A percentile compares a stretch with the other conserved stretches of the same genome.
These are phyloP conservation scores for Kodamaea neixiangensis DNA, from an alignment of 805 yeast genomes.

Conservation along the genomic window DNA sequence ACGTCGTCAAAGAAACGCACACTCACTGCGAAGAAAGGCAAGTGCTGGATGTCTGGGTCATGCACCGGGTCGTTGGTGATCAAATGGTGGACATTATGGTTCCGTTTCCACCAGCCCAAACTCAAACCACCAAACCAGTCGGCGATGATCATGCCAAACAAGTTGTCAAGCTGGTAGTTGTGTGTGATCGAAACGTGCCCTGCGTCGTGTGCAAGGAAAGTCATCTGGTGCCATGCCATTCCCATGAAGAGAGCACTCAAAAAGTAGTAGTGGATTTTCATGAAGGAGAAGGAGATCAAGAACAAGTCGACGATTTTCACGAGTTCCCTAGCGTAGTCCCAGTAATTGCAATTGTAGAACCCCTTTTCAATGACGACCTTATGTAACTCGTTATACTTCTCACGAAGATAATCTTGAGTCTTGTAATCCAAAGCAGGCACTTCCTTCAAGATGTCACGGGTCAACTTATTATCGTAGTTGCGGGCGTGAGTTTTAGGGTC, in stretches of 20 bases:
- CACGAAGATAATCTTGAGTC: slow-evolving; percentile 61
- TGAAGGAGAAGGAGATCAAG: slow-evolving; percentile 49
- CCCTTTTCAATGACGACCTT: slow-evolving; percentile 55
- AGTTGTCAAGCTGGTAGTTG: slow-evolving; percentile 71
- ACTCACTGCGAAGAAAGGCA: slow-evolving; percentile 89
- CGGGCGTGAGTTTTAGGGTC: slow-evolving; percentile 57
- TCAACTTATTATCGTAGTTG: slow-evolving; percentile 57
- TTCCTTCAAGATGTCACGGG: slow-evolving; percentile 53
- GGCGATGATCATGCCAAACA: slow-evolving; percentile 72
- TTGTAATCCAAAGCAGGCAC: slow-evolving; percentile 67
- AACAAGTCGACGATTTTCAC: slow-evolving; percentile 60
- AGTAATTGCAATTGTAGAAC: slow-evolving; percentile 70
- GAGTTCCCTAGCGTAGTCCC: slow-evolving; percentile 70
- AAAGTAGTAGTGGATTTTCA: slow-evolving; percentile 46
- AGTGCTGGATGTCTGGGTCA: slow-evolving; percentile 92
- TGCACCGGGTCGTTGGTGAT: slow-evolving; percentile 92
- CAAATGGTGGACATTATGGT: slow-evolving; percentile 90
- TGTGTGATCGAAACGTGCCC: slow-evolving; percentile 87
- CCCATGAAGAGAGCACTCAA: slow-evolving; percentile 70
- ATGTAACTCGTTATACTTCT: slow-evolving; percentile 64
- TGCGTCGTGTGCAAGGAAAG: slow-evolving; percentile 87
- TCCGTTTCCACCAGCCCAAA: slow-evolving; percentile 93
- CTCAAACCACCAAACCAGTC: slow-evolving; percentile 86
- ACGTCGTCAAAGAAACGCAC: slow-evolving; percentile 66
- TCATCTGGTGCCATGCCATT: slow-evolving; percentile 84